phyloP scores from a whole-genome alignment of 176 grass and related monocot genomes.

The Rhynchospora tenuis region DNA sequence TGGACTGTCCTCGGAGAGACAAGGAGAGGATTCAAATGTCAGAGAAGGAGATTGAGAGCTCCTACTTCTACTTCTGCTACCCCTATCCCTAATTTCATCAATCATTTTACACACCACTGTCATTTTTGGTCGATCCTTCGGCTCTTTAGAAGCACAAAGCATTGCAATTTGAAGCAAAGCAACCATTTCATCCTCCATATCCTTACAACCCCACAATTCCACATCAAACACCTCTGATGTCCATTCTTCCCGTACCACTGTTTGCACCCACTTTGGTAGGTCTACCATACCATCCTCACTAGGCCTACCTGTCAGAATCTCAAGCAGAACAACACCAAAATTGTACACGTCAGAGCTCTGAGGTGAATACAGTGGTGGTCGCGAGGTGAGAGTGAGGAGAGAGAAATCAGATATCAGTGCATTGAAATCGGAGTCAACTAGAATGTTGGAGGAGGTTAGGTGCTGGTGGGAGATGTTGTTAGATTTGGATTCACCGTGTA shows the following conservation, averaged over 20 bases:
- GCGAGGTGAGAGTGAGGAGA: slow-evolving; percentile 52
- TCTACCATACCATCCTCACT: slow-evolving; percentile 33
- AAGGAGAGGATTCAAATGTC: slow-evolving; percentile 51
- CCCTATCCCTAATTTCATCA: slow-evolving; percentile 80
- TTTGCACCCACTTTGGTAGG: slow-evolving; percentile 51
- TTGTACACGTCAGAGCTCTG: slow-evolving; percentile 58
- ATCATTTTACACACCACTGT: slow-evolving; percentile 83
- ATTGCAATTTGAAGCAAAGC: slow-evolving; percentile 81
- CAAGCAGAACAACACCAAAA: slow-evolving; percentile 71
- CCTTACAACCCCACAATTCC: slow-evolving; percentile 55
- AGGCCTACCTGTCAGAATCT: slow-evolving; percentile 64
- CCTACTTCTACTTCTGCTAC: slow-evolving; percentile 53
- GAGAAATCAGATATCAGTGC: slow-evolving; percentile 70
- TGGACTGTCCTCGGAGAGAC: slow-evolving; percentile 52
- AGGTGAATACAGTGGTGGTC: background rate
- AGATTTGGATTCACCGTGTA: slow-evolving; percentile 46
- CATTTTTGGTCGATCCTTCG: slow-evolving; percentile 62
- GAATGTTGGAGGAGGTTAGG: slow-evolving; percentile 82
- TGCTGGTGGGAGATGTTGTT: slow-evolving; percentile 49
- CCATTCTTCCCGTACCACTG: slow-evolving; percentile 55
- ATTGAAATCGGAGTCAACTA: slow-evolving; percentile 44
- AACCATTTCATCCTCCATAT: slow-evolving; percentile 80
- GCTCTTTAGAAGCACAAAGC: slow-evolving; percentile 55
- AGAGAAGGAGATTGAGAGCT: slow-evolving; percentile 57
- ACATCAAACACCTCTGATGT: slow-evolving; percentile 75